Evolutionary conservation across 176 grass and related monocot species (phyloP).

Genomic region (Leersia perrieri): DNA sequence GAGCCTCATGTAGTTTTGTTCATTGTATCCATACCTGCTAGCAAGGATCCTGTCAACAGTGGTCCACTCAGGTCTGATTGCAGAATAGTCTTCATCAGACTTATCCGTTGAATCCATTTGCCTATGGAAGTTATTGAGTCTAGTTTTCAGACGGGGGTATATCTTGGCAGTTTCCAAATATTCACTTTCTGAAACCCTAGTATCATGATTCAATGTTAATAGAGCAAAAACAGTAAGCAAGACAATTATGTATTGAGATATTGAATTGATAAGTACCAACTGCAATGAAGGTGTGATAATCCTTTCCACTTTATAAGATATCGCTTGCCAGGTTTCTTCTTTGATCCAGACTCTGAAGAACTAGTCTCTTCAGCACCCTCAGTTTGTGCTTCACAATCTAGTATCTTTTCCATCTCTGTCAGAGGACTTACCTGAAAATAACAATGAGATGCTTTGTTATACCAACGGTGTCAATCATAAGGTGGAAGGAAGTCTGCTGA

Average conservation of each 20-base stretch:
- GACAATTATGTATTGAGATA: not conserved
- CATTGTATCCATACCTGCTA: constrained; percentile 58
- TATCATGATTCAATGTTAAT: constrained; percentile 36
- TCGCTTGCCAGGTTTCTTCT: constrained; percentile 45
- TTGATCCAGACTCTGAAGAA: constrained; percentile 52
- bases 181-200: constrained; percentile 85
- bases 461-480: constrained; percentile 13
- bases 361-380: constrained; percentile 42
- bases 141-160: constrained; percentile 82
- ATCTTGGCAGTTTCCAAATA: constrained; percentile 74
- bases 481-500: constrained; percentile 2
- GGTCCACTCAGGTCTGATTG: constrained; percentile 94
- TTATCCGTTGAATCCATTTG: constrained; percentile 66
- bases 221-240: constrained; percentile 21
- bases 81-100: constrained; percentile 79
- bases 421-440: constrained; percentile 76
- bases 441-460: constrained; percentile 23
- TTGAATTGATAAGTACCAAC: constrained; percentile 58
- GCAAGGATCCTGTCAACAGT: constrained; percentile 82
- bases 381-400: constrained; percentile 65
- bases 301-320: constrained; percentile 99
- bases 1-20: constrained; percentile 1
- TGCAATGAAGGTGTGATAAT: constrained; percentile 84
- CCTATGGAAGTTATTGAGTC: constrained; percentile 81
- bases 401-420: constrained; percentile 94